These are phyloP conservation scores for Lasiodiplodia sp. DNA, from an alignment of 2,329 filamentous ascomycete genomes.

Conservation along the genomic window DNA sequence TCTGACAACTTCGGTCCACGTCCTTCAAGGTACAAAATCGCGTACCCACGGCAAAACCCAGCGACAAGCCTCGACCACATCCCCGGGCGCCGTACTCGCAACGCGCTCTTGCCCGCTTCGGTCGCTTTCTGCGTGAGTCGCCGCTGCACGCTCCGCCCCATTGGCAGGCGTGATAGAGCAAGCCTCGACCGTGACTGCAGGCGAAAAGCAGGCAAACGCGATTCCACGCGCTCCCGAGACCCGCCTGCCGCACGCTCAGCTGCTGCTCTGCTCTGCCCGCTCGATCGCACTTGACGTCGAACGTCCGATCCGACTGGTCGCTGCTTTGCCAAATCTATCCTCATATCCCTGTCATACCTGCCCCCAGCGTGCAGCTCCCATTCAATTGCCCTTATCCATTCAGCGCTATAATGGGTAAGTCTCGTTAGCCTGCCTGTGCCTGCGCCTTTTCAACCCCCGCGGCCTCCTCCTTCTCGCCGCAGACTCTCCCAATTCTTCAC, in stretches of 20 bases:
- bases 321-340: slow-evolving; percentile 26
- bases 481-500: slow-evolving; percentile 16
- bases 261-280: slow-evolving; percentile 19
- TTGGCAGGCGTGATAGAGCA: slow-evolving; percentile 24
- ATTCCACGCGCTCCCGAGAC: slow-evolving; percentile 24
- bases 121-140: slow-evolving; percentile 24
- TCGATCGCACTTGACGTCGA: slow-evolving; percentile 28
- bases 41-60: slow-evolving; percentile 26
- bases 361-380: slow-evolving; percentile 27
- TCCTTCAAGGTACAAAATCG: slow-evolving; percentile 26
- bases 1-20: slow-evolving; percentile 27
- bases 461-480: slow-evolving; percentile 21
- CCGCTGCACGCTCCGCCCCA: slow-evolving; percentile 23
- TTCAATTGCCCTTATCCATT: slow-evolving; percentile 28
- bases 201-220: slow-evolving; percentile 29
- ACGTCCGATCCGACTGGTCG: slow-evolving; percentile 28
- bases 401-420: slow-evolving; percentile 29
- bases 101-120: slow-evolving; percentile 22
- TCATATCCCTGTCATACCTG: slow-evolving; percentile 30
- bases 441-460: slow-evolving; percentile 29
- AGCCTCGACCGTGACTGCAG: slow-evolving; percentile 23
- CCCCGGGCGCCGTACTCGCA: slow-evolving; percentile 24
- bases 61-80: slow-evolving; percentile 25
- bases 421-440: slow-evolving; percentile 29
- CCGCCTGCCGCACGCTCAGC: slow-evolving; percentile 27